Conservation (phyloP, 2,329 filamentous ascomycete species). For the Fusarium mexicanum region DNA sequence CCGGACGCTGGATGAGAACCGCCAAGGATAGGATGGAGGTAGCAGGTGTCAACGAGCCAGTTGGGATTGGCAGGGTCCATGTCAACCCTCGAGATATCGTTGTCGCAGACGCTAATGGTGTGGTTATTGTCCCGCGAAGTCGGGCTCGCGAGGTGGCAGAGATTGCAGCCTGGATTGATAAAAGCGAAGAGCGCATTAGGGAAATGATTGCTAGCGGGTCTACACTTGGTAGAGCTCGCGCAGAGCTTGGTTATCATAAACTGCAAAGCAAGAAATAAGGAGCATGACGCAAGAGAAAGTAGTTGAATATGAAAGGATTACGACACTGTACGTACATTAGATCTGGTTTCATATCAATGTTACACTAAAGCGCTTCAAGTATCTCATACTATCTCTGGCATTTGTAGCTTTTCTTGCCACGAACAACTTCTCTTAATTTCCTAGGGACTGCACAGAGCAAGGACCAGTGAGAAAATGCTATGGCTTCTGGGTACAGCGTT, state of each 20-base stretch:
- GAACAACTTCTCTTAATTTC: too few relatives aligned
- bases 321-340: too few relatives aligned
- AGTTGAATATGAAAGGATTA: too few relatives aligned
- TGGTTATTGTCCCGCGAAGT: neutral
- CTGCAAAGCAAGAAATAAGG: neutral
- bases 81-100: neutral
- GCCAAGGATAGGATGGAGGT: neutral
- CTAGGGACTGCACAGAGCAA: too few relatives aligned
- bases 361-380: too few relatives aligned
- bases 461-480: too few relatives aligned
- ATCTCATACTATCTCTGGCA: too few relatives aligned
- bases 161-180: neutral
- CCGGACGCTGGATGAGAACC: constrained; percentile 2
- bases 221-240: neutral
- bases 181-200: neutral
- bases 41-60: neutral
- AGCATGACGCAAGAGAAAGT: too few relatives aligned
- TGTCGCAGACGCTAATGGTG: constrained; percentile 3
- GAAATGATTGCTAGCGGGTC: neutral
- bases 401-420: too few relatives aligned
- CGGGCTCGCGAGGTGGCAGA: neutral
- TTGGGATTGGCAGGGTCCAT: neutral
- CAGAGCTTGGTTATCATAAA: neutral
- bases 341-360: too few relatives aligned
- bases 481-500: too few relatives aligned